Evolutionary conservation across 192 early-diverging fungal species (phyloP).

Genomic region (Phycomyces nitens): DNA sequence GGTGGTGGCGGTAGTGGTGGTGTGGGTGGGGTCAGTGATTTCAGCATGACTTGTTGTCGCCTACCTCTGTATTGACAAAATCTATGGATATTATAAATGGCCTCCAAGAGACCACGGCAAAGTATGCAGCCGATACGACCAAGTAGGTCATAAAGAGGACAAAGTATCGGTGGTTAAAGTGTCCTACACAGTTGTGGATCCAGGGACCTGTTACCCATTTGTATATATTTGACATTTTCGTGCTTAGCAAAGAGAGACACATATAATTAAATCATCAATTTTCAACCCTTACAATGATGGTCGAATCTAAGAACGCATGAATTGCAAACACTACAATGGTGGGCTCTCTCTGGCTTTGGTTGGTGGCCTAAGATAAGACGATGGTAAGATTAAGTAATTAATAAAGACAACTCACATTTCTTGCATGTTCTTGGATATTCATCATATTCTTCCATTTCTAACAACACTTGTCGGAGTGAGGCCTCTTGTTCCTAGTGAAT

Average conservation of each 20-base stretch:
- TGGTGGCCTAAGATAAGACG: slow-evolving; percentile 40
- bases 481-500: slow-evolving; percentile 7
- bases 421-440: slow-evolving; percentile 33
- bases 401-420: slow-evolving; percentile 27
- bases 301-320: slow-evolving; percentile 76
- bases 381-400: not conserved
- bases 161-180: slow-evolving; percentile 73
- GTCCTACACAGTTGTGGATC: slow-evolving; percentile 80
- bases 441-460: slow-evolving; percentile 48
- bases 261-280: not conserved
- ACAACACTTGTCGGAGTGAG: slow-evolving; percentile 38
- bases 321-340: slow-evolving; percentile 76
- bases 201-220: too few relatives aligned
- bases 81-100: slow-evolving; percentile 49
- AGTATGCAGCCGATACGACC: slow-evolving; percentile 45
- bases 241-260: not conserved
- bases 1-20: too few relatives aligned
- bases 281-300: slow-evolving; percentile 45
- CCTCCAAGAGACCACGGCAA: slow-evolving; percentile 39
- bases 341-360: slow-evolving; percentile 75
- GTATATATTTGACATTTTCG: too few relatives aligned
- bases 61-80: slow-evolving; percentile 36
- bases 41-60: too few relatives aligned
- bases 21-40: too few relatives aligned
- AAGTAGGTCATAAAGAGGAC: slow-evolving; percentile 66